Evolutionary conservation across 2,329 filamentous ascomycete genomes (phyloP).

Genomic region (Graphilbum sp.): DNA sequence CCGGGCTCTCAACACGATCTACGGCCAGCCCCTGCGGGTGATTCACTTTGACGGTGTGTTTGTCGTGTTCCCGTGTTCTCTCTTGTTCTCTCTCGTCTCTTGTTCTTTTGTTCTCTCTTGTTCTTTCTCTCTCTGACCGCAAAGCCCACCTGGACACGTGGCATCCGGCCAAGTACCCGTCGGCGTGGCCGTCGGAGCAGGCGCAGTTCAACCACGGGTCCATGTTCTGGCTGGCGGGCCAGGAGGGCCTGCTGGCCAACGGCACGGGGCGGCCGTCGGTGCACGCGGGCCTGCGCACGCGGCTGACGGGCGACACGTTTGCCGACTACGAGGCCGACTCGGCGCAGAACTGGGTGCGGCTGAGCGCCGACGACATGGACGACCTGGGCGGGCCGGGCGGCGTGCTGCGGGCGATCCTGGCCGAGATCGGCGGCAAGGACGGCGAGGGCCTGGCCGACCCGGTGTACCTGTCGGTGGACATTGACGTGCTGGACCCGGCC

Average conservation of each 20-base stretch:
- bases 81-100: too few relatives aligned
- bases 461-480: conserved; percentile 30
- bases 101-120: conserved; percentile 16
- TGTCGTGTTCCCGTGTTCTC: too few relatives aligned
- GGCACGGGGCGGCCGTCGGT: conserved; percentile 50
- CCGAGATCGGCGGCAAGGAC: conserved; percentile 52
- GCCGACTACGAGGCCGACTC: conserved; percentile 57
- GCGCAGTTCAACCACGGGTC: conserved; percentile 72
- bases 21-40: conserved; percentile 48
- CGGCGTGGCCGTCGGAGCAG: conserved; percentile 54
- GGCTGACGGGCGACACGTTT: conserved; percentile 49
- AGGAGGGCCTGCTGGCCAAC: conserved; percentile 65
- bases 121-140: conserved; percentile 4
- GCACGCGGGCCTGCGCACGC: conserved; percentile 69
- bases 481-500: conserved; percentile 20
- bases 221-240: conserved; percentile 80
- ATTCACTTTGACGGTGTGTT: conserved; percentile 50
- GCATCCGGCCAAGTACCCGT: conserved; percentile 68
- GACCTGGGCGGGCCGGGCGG: conserved; percentile 61
- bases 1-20: conserved; percentile 44
- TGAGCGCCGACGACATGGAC: conserved; percentile 77
- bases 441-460: conserved; percentile 27
- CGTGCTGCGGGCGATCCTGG: conserved; percentile 53
- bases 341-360: conserved; percentile 61
- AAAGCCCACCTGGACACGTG: conserved; percentile 62